phyloP scores from a whole-genome alignment of 2,329 filamentous ascomycete species.

The Neopestalotiopsis sp. region DNA sequence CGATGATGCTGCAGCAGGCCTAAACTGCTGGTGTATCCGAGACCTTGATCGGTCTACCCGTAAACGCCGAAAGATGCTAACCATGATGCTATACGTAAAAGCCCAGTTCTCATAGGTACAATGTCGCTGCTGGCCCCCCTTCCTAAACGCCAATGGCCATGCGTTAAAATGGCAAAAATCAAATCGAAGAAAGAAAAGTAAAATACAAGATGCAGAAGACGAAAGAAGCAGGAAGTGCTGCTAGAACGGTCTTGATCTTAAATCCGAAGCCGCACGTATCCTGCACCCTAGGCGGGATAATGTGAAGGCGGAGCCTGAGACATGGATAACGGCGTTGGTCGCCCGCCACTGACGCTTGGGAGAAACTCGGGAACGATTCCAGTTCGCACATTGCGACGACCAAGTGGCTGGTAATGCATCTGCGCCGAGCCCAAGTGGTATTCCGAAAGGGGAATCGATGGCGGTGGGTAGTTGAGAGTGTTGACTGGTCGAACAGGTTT shows the following conservation, averaged over 20 bases:
- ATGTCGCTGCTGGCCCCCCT: background rate
- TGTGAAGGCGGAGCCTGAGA: conserved; percentile 16
- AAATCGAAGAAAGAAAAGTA: conserved; percentile 1
- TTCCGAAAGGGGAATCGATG: conserved; percentile 77
- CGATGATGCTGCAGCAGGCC: background rate
- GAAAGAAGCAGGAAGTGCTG: background rate
- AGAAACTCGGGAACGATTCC: conserved; percentile 72
- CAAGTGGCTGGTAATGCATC: conserved; percentile 84
- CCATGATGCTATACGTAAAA: background rate
- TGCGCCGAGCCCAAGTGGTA: conserved; percentile 72
- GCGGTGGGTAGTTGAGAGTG: conserved; percentile 87
- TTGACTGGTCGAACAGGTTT: conserved; percentile 88
- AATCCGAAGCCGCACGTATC: background rate
- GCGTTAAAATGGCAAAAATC: conserved; percentile 4
- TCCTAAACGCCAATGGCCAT: conserved; percentile 16
- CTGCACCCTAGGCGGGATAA: conserved; percentile 14
- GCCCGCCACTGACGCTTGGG: conserved; percentile 25
- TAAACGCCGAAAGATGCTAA: conserved; percentile 18
- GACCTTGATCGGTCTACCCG: background rate
- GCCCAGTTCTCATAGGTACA: background rate
- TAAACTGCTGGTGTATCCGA: conserved; percentile 3
- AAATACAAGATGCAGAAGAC: background rate
- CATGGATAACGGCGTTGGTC: conserved; percentile 21
- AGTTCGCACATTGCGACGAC: conserved; percentile 70
- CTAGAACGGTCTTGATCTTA: no score